phyloP scores from a whole-genome alignment of 306 rosid species.

The Casuarina glauca region DNA sequence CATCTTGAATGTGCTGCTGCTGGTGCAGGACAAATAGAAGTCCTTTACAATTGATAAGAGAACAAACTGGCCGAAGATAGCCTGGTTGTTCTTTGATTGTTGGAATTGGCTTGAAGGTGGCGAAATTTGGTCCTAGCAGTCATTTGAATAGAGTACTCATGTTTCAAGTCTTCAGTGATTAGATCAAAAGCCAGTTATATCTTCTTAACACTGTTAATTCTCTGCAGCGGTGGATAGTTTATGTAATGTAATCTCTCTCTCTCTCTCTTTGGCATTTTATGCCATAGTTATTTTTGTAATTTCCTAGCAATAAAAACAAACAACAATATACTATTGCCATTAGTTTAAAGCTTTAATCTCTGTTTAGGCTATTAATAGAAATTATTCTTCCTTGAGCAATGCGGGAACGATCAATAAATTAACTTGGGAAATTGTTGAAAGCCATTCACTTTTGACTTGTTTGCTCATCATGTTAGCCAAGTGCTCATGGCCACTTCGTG shows the following conservation, averaged over 20 bases:
- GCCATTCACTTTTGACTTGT: too few relatives aligned
- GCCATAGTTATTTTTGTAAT: constrained; percentile 41
- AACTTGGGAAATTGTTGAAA: too few relatives aligned
- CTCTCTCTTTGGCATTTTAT: constrained; percentile 31
- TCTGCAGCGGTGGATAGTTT: constrained; percentile 19
- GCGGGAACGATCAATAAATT: not conserved
- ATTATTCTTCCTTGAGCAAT: not conserved
- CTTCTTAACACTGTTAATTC: constrained; percentile 24
- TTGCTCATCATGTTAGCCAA: too few relatives aligned
- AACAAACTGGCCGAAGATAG: not conserved
- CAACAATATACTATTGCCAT: constrained; percentile 11
- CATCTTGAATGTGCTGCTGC: not conserved
- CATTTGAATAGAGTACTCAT: constrained; percentile 21
- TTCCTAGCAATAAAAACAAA: constrained; percentile 41
- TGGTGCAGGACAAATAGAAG: constrained; percentile 3
- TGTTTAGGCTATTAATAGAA: not conserved
- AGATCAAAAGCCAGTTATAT: constrained; percentile 30
- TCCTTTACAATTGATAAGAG: not conserved
- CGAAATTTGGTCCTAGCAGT: too few relatives aligned
- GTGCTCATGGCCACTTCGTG: too few relatives aligned
- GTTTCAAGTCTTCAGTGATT: constrained; percentile 31
- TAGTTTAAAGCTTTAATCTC: not conserved
- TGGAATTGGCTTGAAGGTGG: not conserved
- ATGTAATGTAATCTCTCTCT: constrained; percentile 26
- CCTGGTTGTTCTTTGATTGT: not conserved